Evolutionary conservation across 1,284 basidiomycete genomes (phyloP), one percentile per base, ranked within the genome.

Genomic region (Boletus holoroseus): DNA sequence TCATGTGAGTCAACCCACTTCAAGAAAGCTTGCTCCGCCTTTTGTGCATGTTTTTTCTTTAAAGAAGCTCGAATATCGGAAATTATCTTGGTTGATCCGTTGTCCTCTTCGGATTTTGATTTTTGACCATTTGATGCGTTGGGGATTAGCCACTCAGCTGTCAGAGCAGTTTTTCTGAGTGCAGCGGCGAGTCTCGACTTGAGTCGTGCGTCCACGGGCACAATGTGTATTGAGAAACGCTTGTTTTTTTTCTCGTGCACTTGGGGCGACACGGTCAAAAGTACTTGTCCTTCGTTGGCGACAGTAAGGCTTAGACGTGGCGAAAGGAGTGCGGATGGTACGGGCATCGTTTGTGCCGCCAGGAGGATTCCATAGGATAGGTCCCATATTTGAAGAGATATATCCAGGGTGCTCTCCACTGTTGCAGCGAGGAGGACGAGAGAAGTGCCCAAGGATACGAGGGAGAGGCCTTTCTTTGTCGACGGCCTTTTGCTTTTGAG

Each of bases 351-450:
- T 30, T 82, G 76, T 7, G 77, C 75, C 1, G 81, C 71, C 20
- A 88, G 72, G 16, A 88, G 67, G 30, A 88, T 78, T 15, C 78
- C 78, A 58, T 83, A 88, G 55, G 81, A 81, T 16, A 88, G 68
- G 58, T 89, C 86, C 85, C 86, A 88, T 35, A 88, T 61, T 15
- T 85, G 76, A 35, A 79, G 57, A n/a, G 63, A 61, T 45, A 89
- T 71, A 51, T 83, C 79, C 34, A 73, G 66, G 0, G 68, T 59
- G 7, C 71, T 62, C 7, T 70, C 60, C 11, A 75, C 68, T 36
- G 76, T 57, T 24, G 73, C 73, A 27, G 78, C 76, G 8, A 88
- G 73, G 35, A 88, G 73, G 44, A 83, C 80, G 48, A 83, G 76
- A 0, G 83, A 85, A 5, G 83, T 80, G 0, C 76, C 75, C 18